Conservation (phyloP, 2,329 filamentous ascomycete genomes). For the Nannizziopsis arthrosporioides region DNA sequence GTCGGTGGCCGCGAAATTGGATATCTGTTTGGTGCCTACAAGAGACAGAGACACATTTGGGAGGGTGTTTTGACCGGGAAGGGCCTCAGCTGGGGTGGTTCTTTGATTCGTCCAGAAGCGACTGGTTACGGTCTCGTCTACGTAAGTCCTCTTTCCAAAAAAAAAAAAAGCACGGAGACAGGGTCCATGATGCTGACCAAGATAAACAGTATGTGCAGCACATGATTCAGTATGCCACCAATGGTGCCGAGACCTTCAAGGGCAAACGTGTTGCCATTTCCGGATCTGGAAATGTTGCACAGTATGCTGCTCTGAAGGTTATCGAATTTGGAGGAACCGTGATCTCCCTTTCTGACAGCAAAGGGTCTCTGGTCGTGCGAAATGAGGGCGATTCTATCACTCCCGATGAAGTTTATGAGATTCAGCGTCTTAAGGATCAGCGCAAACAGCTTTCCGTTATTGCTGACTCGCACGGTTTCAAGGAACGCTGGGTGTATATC, state of each 20-base stretch:
- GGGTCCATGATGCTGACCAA: conserved; percentile 3
- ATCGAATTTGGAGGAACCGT: conserved; percentile 92
- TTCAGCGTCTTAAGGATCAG: conserved; percentile 75
- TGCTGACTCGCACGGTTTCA: conserved; percentile 43
- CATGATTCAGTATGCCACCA: conserved; percentile 79
- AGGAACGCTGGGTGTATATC: conserved; percentile 69
- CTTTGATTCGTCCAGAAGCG: conserved; percentile 87
- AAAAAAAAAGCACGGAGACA: not conserved
- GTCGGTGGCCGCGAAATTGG: conserved; percentile 86
- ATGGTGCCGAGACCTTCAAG: conserved; percentile 67
- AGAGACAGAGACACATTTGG: conserved; percentile 76
- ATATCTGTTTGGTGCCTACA: conserved; percentile 90
- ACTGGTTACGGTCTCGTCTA: conserved; percentile 95
- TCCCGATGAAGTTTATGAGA: conserved; percentile 63
- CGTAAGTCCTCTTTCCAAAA: conserved; percentile 34
- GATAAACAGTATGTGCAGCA: conserved; percentile 62
- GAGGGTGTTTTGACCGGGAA: conserved; percentile 96
- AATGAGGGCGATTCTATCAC: conserved; percentile 57
- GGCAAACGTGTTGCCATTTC: conserved; percentile 95
- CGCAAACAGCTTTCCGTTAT: conserved; percentile 71
- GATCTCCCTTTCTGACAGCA: conserved; percentile 85
- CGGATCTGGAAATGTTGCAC: conserved; percentile 93
- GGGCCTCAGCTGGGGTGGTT: conserved; percentile 84
- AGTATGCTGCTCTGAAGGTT: conserved; percentile 91
- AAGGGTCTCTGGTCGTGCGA: conserved; percentile 67